Base-by-base conservation (phyloP, 805 yeast genomes). In the Candida namnaoensis region DNA sequence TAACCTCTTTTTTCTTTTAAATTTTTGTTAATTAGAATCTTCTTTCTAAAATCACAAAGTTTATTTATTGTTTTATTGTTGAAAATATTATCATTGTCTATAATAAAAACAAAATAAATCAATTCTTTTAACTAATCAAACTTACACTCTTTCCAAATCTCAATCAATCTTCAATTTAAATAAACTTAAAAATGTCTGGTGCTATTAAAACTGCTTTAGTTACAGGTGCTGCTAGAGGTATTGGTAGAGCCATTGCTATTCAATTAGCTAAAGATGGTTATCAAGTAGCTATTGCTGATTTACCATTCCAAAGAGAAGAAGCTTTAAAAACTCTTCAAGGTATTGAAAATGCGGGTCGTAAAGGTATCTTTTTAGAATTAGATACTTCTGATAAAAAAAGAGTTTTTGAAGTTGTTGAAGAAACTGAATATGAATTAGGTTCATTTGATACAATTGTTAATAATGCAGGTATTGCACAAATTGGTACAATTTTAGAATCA, bases 161-260 rank as follows among this genome's bases (percentile, higher is more conserved):
- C 6, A 26, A 6, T 7, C 8, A 26, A 26, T 7, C 8, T 7
- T 26, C 28, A 26, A 26, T 7, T 7, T 26, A 26, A 8, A 26
- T 12, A 30, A 30, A 9, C 10, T 7, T 12, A 30, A 30, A 68
- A 68, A 47, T 30, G 32, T 30, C 32, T 12, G n/a, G n/a, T 9
- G 32, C 48, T n/a, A 10, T 38, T 27, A 43, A 35, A 34, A 41
- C 47, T 30, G 96, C 96, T 5, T 78, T 88, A 30, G 76, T 88
- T 27, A 88, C 96, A 13, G 96, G 96, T 39, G 88, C 95, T 10
- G 82, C 95, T 14, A 93, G 87, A 53, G 96, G 96, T 10, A 80
- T 88, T 53, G 96, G 96, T 36, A 83, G 81, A 56, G 90, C 86
- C 56, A 88, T 74, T 57, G 81, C 95, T 5, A 54, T 66, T 28